These are phyloP conservation scores for Ophiostoma sp. DNA, from an alignment of 2,329 filamentous ascomycete genomes.

Conservation along the genomic window DNA sequence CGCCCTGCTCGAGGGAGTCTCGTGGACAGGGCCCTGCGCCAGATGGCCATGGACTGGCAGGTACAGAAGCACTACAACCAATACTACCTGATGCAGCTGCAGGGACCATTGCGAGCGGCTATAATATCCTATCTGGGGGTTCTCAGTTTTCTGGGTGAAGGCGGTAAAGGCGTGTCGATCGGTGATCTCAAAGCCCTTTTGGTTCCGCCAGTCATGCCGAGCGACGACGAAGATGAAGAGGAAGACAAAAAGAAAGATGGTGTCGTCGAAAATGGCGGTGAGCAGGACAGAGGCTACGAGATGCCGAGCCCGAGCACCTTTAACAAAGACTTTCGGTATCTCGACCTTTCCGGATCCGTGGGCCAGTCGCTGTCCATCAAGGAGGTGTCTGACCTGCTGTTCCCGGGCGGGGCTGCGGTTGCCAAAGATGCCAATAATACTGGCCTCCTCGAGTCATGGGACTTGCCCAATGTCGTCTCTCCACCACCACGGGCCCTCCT, in stretches of 20 bases:
- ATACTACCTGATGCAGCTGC: slow-evolving; percentile 52
- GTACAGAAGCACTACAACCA: slow-evolving; percentile 52
- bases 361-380: slow-evolving; percentile 49
- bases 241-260: slow-evolving; percentile 27
- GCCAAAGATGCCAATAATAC: background rate
- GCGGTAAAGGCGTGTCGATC: slow-evolving; percentile 40
- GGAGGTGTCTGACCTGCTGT: slow-evolving; percentile 49
- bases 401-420: slow-evolving; percentile 29
- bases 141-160: slow-evolving; percentile 34
- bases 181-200: slow-evolving; percentile 49
- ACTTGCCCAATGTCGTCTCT: slow-evolving; percentile 32
- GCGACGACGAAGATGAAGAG: slow-evolving; percentile 29
- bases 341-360: slow-evolving; percentile 52
- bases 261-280: slow-evolving; percentile 14
- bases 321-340: slow-evolving; percentile 46
- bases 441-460: slow-evolving; percentile 49
- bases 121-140: slow-evolving; percentile 49
- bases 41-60: slow-evolving; percentile 51
- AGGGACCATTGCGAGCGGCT: slow-evolving; percentile 48
- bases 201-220: slow-evolving; percentile 31
- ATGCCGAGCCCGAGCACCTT: slow-evolving; percentile 29
- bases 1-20: slow-evolving; percentile 45
- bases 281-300: background rate
- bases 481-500: slow-evolving; percentile 41
- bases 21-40: slow-evolving; percentile 47